Evolutionary conservation across 768 basidiomycete genomes (phyloP).

Genomic region (Ramaria sp.): DNA sequence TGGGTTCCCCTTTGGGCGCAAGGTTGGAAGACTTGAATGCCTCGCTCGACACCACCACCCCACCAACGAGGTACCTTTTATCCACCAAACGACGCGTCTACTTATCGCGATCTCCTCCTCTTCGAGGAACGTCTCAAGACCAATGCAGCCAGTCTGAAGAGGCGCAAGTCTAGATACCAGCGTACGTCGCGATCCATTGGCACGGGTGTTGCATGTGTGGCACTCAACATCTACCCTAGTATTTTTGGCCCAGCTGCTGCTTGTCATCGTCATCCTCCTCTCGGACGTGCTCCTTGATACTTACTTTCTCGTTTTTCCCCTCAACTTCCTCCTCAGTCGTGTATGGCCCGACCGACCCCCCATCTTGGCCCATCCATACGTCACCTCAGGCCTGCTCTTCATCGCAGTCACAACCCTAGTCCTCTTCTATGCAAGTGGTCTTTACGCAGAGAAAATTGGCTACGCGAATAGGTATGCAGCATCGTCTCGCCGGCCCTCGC

Average conservation of each 20-base stretch:
- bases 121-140: conserved; percentile 97
- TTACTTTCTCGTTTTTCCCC: conserved; percentile 55
- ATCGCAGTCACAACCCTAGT: conserved; percentile 84
- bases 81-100: conserved; percentile 65
- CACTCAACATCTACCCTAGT: conserved; percentile 36
- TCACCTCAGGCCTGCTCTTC: conserved; percentile 70
- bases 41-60: conserved; percentile 16
- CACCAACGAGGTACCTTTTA: conserved; percentile 30
- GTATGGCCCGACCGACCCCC: conserved; percentile 39
- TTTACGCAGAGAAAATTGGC: conserved; percentile 92
- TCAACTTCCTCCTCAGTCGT: conserved; percentile 37
- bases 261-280: conserved; percentile 59
- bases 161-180: conserved; percentile 75
- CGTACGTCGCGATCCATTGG: conserved; percentile 31
- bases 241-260: conserved; percentile 59
- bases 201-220: conserved; percentile 7
- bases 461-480: conserved; percentile 84
- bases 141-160: conserved; percentile 72
- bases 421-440: conserved; percentile 92
- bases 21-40: neutral
- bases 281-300: conserved; percentile 66
- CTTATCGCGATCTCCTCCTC: conserved; percentile 78
- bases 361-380: conserved; percentile 55
- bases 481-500: neutral
- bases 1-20: no score